Base-by-base conservation (phyloP, 345 rosid genomes). In the Nasturtium officinale region DNA sequence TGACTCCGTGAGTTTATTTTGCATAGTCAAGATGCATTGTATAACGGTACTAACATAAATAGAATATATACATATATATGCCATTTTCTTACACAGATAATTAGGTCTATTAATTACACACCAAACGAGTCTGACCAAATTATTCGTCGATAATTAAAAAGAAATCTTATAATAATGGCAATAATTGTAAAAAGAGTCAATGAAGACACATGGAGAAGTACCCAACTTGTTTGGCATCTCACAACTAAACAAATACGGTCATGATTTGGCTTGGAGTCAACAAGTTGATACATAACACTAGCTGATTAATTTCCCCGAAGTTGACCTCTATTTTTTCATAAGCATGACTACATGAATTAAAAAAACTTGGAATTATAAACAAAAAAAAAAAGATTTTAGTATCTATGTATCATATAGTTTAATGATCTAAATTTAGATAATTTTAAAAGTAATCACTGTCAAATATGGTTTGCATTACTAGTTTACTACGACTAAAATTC, bases 151-250 rank as follows among this genome's bases (percentile, higher is more conserved):
- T 74, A 10, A 4, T 73, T 32, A 7, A 13, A 15, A 13, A 65
- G 3, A 25, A 13, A 57, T 54, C 20, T 48, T 74, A 59, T 18
- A 10, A 40, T 50, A 50, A 8, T 26, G 28, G 9, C 38, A 51
- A 50, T 40, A 3, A 38, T 57, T 46, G 33, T 48, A n/a, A 66
- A 52, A 7, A 51, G 66, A 74, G 68, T 67, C 78, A 57, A 58
- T 15, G 33, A 33, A 75, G 46, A 59, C 54, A 67, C 55, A 66
- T 75, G 73, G 73, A 59, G 9, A 74, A 58, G 67, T 54, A 50
- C 78, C 55, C 61, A 74, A 75, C 48, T 75, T 74, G 55, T 75
- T 33, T 67, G 73, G 68, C 78, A 61, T 32, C 43, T 57, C 58
- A 53, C 42, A 53, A 68, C 64, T 68, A 68, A 23, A 54, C 15